Percentiles rank a stretch among this genome's conserved stretches.
These are phyloP conservation scores for Apiospora marii DNA, from an alignment of 2,329 filamentous ascomycete genomes.

Conservation along the genomic window DNA sequence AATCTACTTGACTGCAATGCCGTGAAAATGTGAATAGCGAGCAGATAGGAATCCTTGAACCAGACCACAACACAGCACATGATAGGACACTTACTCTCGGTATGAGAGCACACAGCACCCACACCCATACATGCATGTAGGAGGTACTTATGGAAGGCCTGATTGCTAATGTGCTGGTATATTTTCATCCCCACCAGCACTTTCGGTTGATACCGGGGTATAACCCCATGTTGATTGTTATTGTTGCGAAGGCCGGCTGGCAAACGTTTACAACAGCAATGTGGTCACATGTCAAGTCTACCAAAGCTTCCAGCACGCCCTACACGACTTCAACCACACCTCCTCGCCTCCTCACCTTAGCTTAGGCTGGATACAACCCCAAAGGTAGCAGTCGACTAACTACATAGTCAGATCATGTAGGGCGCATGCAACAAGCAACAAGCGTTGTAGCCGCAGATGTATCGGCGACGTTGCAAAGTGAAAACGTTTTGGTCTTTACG, in stretches of 20 bases:
- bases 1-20: not conserved
- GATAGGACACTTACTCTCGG: not conserved
- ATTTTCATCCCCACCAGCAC: not conserved
- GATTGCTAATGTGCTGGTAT: not conserved
- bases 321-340: not conserved
- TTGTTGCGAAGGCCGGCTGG: not conserved
- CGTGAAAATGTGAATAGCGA: not conserved
- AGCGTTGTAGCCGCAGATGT: not conserved
- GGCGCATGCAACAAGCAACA: not conserved
- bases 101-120: not conserved
- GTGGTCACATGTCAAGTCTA: constrained; percentile 10
- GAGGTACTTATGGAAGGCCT: not conserved
- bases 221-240: not conserved
- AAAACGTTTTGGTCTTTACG: not conserved
- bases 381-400: not conserved
- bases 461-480: not conserved
- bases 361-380: not conserved
- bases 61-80: not conserved
- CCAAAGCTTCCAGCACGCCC: not conserved
- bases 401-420: not conserved
- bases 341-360: not conserved
- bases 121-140: not conserved
- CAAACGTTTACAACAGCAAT: not conserved
- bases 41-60: not conserved
- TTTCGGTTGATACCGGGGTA: constrained; percentile 1